Conservation (phyloP, 108 stramenopile genomes). For the Stephanodiscus triporus region DNA sequence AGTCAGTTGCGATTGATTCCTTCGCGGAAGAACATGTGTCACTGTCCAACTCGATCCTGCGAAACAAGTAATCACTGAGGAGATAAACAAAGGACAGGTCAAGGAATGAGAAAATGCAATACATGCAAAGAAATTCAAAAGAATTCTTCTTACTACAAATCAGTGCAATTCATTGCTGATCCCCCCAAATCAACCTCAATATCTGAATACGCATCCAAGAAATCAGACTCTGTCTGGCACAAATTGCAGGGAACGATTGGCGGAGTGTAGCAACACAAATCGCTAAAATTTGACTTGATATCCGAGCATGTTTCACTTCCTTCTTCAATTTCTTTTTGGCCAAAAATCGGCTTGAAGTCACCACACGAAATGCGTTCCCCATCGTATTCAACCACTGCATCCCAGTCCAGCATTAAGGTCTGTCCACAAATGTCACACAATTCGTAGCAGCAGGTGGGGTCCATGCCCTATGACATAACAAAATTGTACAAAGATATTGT, state of each 20-base stretch:
- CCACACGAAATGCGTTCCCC: slow-evolving; percentile 44
- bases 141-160: slow-evolving; percentile 29
- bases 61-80: slow-evolving; percentile 31
- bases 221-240: slow-evolving; percentile 45
- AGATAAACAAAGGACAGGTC: not conserved
- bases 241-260: slow-evolving; percentile 44
- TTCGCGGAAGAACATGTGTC: slow-evolving; percentile 41
- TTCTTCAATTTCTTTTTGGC: slow-evolving; percentile 45
- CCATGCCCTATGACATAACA: slow-evolving; percentile 13
- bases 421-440: slow-evolving; percentile 50
- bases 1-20: slow-evolving; percentile 33
- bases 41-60: slow-evolving; percentile 45
- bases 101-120: not conserved
- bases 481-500: slow-evolving; percentile 1
- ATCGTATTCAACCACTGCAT: slow-evolving; percentile 46
- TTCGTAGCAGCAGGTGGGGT: slow-evolving; percentile 44
- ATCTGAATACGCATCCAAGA: slow-evolving; percentile 44
- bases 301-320: slow-evolving; percentile 24
- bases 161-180: slow-evolving; percentile 42
- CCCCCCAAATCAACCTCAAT: slow-evolving; percentile 49
- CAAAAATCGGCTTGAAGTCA: slow-evolving; percentile 51
- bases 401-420: slow-evolving; percentile 42
- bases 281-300: slow-evolving; percentile 26
- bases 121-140: not conserved
- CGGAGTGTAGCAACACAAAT: slow-evolving; percentile 51